Evolutionary conservation across 352 stramenopile species (phyloP).

Genomic region (Phytophthora cactorum): DNA sequence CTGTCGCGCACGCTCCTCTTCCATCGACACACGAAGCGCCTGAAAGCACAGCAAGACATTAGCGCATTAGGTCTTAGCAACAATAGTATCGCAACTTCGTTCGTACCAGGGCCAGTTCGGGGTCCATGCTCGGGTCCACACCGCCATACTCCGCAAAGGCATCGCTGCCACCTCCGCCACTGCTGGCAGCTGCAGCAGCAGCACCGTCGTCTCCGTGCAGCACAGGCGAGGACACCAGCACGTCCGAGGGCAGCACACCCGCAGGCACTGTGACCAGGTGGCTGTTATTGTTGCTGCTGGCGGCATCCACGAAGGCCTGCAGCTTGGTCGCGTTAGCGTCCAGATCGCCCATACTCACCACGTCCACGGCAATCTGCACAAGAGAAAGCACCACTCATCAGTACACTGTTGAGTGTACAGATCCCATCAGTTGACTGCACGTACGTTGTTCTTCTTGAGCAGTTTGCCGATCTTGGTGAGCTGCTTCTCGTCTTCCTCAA

Average conservation of each 20-base stretch:
- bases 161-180: constrained; percentile 52
- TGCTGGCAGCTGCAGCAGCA: constrained; percentile 42
- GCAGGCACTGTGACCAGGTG: constrained; percentile 97
- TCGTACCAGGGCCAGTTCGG: constrained; percentile 96
- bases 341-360: constrained; percentile 97
- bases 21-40: constrained; percentile 97
- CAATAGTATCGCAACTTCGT: constrained; percentile 1
- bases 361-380: constrained; percentile 94
- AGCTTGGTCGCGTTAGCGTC: constrained; percentile 91
- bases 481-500: constrained; percentile 91
- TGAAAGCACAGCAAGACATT: constrained; percentile 23
- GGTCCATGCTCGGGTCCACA: constrained; percentile 98
- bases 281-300: constrained; percentile 95
- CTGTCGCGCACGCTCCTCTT: constrained; percentile 97
- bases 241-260: constrained; percentile 97
- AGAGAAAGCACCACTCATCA: neutral
- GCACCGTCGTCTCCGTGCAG: constrained; percentile 89
- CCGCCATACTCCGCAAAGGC: constrained; percentile 95
- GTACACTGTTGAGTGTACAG: neutral
- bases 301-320: constrained; percentile 91
- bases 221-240: constrained; percentile 96
- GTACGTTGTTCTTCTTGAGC: constrained; percentile 99
- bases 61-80: constrained; percentile 16
- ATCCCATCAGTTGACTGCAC: neutral
- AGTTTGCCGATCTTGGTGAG: constrained; percentile 97